Conservation (phyloP, 1,139 yeast species). For the Saccharomyces hybrid region DNA sequence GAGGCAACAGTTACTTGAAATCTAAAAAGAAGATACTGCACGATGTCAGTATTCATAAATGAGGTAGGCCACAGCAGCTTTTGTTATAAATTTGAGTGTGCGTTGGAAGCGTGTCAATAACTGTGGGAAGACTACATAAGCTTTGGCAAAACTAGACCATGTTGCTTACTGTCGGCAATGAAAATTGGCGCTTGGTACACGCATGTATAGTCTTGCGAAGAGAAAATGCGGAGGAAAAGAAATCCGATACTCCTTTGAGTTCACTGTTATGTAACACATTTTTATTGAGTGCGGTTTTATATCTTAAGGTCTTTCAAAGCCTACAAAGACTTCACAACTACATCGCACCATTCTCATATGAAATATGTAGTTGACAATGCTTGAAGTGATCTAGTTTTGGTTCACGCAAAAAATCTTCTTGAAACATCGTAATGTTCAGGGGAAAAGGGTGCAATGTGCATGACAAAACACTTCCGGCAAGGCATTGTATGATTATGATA, state of each 20-base stretch:
- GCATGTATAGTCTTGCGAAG: neutral
- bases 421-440: neutral
- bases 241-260: neutral
- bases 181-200: neutral
- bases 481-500: neutral
- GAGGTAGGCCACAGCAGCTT: neutral
- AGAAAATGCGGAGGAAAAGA: neutral
- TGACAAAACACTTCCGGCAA: neutral
- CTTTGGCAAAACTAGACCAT: neutral
- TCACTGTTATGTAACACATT: neutral
- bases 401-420: neutral
- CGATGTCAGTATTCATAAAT: neutral
- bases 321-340: neutral
- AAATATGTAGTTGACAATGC: neutral
- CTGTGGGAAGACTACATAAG: neutral
- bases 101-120: neutral
- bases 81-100: neutral
- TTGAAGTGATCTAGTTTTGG: neutral
- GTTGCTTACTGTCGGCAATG: no score
- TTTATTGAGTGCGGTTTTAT: neutral
- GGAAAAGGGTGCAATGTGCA: neutral
- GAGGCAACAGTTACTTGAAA: neutral
- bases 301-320: neutral
- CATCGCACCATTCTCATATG: neutral
- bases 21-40: neutral